Base-by-base conservation (phyloP, 2,329 filamentous ascomycete genomes). In the Ophidiomyces ophidiicola region DNA sequence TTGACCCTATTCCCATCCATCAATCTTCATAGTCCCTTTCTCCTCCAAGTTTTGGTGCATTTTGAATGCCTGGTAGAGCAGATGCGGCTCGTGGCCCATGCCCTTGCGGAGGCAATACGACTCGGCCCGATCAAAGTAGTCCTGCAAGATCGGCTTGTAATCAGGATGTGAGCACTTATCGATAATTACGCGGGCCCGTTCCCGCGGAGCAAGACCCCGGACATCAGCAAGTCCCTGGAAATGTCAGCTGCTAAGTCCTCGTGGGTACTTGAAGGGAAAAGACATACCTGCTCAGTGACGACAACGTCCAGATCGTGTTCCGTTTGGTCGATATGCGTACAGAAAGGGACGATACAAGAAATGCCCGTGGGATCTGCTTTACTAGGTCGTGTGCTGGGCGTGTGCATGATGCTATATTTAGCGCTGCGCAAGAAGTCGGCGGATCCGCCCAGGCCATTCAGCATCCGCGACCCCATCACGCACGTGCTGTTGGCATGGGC, bases 321-420 rank as follows among this genome's bases (percentile, higher is more conserved):
- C 0, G 86, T 93, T 71, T 92, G 85, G 62, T 93, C 85, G 49
- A 92, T 70, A 63, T 93, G 86, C 3, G 84, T 92, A 64, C 80
- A 85, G 81, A 92, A 88, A 44, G 85, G 85, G n/a, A 93, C 83
- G 52, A 93, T 92, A 64, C 83, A 90, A 48, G 71, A 79, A 41
- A 93, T 75, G 48, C 85, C 85, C 42, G 77, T 76, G 1, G 83
- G 83, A 58, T 93, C 85, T 10, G 73, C 80, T 71, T 90, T 92
- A 53, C 73, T 76, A 7, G 84, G 84, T 15, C 85, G 74, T 1
- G 81, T 80, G 14, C 76, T 82, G 1, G 85, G 86, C 1, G 85
- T 92, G 69, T 93, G 86, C 85, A 93, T 92, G 69, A 93, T 92
- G 53, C 74, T 80, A 71, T 92, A 86, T 63, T 88, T 88, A 44